Evolutionary conservation across 176 grass and related monocot genomes (phyloP).

Genomic region (Lolium rigidum): DNA sequence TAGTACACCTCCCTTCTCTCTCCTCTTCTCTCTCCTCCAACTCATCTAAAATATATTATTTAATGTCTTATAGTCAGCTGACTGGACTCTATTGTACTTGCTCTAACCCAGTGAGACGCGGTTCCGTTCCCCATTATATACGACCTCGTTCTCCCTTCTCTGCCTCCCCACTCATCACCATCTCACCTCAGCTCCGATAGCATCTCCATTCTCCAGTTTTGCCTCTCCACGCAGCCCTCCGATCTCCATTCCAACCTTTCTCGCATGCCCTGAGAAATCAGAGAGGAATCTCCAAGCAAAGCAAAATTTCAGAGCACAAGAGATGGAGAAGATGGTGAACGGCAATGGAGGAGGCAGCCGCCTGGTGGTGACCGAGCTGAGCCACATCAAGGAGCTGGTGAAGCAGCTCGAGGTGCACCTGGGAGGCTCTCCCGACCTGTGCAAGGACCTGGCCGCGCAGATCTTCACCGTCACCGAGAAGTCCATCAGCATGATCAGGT

Average conservation of each 20-base stretch:
- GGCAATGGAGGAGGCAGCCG: constrained; percentile 41
- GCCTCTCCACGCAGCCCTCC: no score
- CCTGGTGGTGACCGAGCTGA: constrained; percentile 59
- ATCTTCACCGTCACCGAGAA: constrained; percentile 53
- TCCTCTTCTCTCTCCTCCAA: no score
- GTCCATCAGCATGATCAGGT: constrained; percentile 60
- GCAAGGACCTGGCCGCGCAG: constrained; percentile 50
- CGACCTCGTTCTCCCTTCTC: neutral
- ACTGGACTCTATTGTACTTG: no score
- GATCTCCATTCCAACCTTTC: no score
- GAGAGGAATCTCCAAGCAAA: neutral
- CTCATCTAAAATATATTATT: no score
- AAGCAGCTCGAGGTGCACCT: constrained; percentile 59
- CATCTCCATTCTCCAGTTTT: neutral
- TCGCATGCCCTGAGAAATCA: no score
- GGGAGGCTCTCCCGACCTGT: constrained; percentile 30
- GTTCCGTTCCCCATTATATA: constrained; percentile 24
- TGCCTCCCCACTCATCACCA: neutral
- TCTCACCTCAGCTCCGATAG: neutral
- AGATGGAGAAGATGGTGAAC: constrained; percentile 42
- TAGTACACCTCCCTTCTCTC: no score
- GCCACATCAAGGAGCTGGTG: constrained; percentile 64
- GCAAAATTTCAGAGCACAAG: neutral
- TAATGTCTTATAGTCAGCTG: no score
- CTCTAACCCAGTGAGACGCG: constrained; percentile 20